These are phyloP conservation scores for Monosporascus sp. DNA, from an alignment of 2,329 filamentous ascomycete genomes.

Conservation along the genomic window DNA sequence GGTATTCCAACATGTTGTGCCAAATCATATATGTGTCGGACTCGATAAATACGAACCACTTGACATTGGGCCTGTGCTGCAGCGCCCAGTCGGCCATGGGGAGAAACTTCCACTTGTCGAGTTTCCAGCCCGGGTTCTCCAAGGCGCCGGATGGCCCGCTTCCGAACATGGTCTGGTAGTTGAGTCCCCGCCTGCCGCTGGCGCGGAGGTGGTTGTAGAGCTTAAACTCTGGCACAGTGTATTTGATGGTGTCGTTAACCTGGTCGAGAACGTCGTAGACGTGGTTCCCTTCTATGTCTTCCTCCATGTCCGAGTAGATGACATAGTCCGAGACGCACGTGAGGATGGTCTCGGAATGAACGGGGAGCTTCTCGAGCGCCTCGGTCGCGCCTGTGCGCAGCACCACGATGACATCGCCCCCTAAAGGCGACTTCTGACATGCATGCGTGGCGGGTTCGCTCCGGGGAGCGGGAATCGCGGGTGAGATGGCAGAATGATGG, in stretches of 20 bases:
- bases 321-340: neutral
- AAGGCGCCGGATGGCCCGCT: conserved; percentile 31
- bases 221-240: conserved; percentile 13
- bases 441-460: too few relatives aligned
- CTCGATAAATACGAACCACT: conserved; percentile 36
- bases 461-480: too few relatives aligned
- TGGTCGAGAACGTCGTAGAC: conserved; percentile 10
- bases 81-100: conserved; percentile 32
- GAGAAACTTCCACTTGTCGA: conserved; percentile 37
- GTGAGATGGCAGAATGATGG: too few relatives aligned
- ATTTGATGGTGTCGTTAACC: conserved; percentile 11
- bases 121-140: conserved; percentile 26
- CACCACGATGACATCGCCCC: neutral
- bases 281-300: conserved; percentile 12
- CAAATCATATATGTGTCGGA: conserved; percentile 32
- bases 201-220: conserved; percentile 16
- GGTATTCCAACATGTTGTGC: conserved; percentile 27
- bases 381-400: neutral
- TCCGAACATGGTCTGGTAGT: conserved; percentile 25
- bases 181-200: conserved; percentile 13
- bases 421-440: too few relatives aligned
- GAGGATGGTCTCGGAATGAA: neutral
- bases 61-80: conserved; percentile 24
- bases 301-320: conserved; percentile 5
- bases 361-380: neutral